Base-by-base conservation (phyloP, 257 asterid genomes). In the Nicotiana noctiflora region DNA sequence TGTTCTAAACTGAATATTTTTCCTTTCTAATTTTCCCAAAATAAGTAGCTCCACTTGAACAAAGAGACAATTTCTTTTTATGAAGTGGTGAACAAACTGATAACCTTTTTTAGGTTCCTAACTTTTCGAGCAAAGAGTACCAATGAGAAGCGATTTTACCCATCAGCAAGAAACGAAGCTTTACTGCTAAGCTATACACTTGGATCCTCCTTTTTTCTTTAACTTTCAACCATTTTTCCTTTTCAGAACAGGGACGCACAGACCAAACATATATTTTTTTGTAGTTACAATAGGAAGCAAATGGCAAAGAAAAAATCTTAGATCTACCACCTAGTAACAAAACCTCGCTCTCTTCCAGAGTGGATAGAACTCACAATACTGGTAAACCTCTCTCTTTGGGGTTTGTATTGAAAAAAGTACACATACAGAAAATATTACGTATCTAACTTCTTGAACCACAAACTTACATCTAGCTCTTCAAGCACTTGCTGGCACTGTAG, bases 391-490 rank as follows among this genome's bases (percentile, higher is more conserved):
- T 40, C 46, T 40, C 46, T 40, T 40, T 40, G 46, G 10, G 64
- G 64, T n/a, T 8, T 19, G 40, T 46, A 72, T 23, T 15, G 37
- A 23, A 10, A 68, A 53, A 70, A 44, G 51, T 19, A 6, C 59
- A 72, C 60, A 3, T 72, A 46, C 23, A 72, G 77, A 44, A 70
- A 46, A 72, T 29, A 12, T n/a, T 46, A 21, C 21, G 37, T 44
- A 72, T 72, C 78, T 21, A 72, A 46, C 76, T 21, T 70, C 77
- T 72, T 72, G 57, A 46, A 72, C 59, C 77, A 7, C 74, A 62
- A 68, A 84, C 99, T 91, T 88, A 96, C 99, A 83, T 96, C 98
- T 52, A 96, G 93, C 90, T 96, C 99, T 90, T 96, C 99, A 84
- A 96, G 96, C 88, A 94, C 99, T 90, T 93, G 89, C 81, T 96